phyloP scores from a whole-genome alignment of 2,329 filamentous ascomycete species.

The Pseudonectria foliicola region DNA sequence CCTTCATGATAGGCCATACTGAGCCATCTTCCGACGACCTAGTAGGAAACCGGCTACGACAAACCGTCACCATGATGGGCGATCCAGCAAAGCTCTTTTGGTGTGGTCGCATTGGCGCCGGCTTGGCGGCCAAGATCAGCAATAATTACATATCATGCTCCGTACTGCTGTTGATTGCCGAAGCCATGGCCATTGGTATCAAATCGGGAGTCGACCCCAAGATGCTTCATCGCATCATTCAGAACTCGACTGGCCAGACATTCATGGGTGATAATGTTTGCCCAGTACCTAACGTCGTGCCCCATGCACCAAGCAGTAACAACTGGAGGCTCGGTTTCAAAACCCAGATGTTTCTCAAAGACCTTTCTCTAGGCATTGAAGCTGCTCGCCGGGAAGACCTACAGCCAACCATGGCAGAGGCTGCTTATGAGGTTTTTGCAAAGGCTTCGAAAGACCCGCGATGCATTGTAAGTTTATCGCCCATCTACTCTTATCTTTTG shows the following conservation, averaged over 20 bases:
- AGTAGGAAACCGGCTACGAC: not conserved
- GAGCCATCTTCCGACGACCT: not conserved
- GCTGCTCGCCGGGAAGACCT: not conserved
- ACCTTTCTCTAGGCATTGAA: slow-evolving; percentile 3
- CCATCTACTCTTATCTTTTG: not conserved
- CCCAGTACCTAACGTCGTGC: slow-evolving; percentile 4
- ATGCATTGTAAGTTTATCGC: slow-evolving; percentile 1
- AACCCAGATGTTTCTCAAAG: slow-evolving; percentile 1
- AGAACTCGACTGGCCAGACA: slow-evolving; percentile 7
- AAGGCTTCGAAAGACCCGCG: slow-evolving; percentile 2
- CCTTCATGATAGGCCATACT: slow-evolving; percentile 3
- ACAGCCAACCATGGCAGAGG: slow-evolving; percentile 2
- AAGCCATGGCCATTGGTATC: slow-evolving; percentile 7
- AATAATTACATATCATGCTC: slow-evolving; percentile 8
- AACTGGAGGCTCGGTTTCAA: slow-evolving; percentile 4
- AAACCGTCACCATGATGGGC: slow-evolving; percentile 1
- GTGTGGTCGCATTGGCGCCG: slow-evolving; percentile 2
- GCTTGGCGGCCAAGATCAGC: slow-evolving; percentile 5
- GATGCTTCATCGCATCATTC: slow-evolving; percentile 5
- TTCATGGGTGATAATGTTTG: slow-evolving; percentile 4
- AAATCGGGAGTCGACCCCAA: slow-evolving; percentile 4
- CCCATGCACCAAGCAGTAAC: slow-evolving; percentile 8
- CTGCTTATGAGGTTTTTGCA: slow-evolving; percentile 1
- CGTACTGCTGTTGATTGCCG: not conserved
- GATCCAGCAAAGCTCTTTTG: slow-evolving; percentile 3